Percentiles rank a stretch among this genome's conserved stretches.
These are phyloP conservation scores for Lentinus polychrous DNA, from an alignment of 1,284 basidiomycete species.

Conservation along the genomic window DNA sequence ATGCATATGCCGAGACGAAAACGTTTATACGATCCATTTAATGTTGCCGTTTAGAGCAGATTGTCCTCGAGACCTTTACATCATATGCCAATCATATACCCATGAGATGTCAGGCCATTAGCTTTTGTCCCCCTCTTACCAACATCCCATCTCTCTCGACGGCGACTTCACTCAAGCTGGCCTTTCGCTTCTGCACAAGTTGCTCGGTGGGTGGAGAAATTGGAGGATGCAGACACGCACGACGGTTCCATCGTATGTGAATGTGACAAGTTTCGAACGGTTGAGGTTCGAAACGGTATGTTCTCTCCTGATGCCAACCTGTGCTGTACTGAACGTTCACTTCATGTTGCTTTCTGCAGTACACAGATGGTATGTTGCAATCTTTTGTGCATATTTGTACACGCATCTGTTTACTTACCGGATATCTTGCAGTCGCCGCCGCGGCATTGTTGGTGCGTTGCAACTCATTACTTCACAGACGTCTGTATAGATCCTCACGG, in stretches of 20 bases:
- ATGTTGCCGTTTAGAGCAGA: no score
- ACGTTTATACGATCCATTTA: no score
- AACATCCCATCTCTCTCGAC: not conserved
- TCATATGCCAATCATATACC: no score
- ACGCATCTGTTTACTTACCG: not conserved
- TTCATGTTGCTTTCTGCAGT: not conserved
- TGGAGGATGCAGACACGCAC: not conserved
- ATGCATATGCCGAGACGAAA: no score
- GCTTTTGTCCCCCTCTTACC: not conserved
- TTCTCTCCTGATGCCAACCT: not conserved
- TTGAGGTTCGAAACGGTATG: conserved; percentile 5
- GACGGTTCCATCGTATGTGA: not conserved
- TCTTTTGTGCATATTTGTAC: not conserved
- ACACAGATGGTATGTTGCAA: not conserved
- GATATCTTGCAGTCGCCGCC: not conserved
- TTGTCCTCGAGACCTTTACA: no score
- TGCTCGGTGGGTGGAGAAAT: not conserved
- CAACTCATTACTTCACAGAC: not conserved
- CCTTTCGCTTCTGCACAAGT: not conserved
- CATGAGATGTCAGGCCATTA: no score
- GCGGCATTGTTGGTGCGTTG: conserved; percentile 1
- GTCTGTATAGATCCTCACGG: not conserved
- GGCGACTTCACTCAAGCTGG: not conserved
- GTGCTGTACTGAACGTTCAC: not conserved
- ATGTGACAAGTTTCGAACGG: conserved; percentile 1